A percentile compares a stretch with the other conserved stretches of the same genome.
phyloP scores from a whole-genome alignment of 2,329 filamentous ascomycete genomes.

The Talaromyces albobiverticillius region DNA sequence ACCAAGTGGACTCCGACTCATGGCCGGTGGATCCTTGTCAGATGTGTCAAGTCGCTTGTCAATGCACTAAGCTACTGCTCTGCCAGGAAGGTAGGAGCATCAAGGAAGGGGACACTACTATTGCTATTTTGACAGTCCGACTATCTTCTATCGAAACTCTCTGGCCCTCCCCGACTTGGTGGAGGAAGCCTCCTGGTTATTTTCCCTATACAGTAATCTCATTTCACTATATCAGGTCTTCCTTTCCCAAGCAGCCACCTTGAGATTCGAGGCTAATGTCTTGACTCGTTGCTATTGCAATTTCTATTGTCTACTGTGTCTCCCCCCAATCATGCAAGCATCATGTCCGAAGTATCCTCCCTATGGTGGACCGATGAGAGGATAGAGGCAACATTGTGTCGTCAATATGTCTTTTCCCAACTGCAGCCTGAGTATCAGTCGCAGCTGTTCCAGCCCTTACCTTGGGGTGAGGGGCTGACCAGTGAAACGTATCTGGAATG shows the following conservation, averaged over 20 bases:
- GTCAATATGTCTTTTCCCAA: constrained; percentile 38
- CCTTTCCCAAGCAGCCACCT: not conserved
- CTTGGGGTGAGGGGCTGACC: constrained; percentile 45
- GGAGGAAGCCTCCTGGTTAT: no score
- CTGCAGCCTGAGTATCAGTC: constrained; percentile 35
- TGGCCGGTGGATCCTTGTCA: constrained; percentile 6
- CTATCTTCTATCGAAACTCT: not conserved
- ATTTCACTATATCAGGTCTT: not conserved
- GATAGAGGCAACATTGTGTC: constrained; percentile 41
- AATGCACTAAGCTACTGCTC: not conserved
- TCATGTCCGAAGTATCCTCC: constrained; percentile 31
- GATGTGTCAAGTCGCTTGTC: not conserved
- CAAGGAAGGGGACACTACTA: not conserved
- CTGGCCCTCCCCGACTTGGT: not conserved
- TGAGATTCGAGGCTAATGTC: not conserved
- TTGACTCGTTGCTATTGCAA: not conserved
- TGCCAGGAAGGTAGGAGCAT: no score
- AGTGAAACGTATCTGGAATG: constrained; percentile 59
- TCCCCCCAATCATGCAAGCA: constrained; percentile 16
- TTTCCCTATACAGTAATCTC: not conserved
- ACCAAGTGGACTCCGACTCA: not conserved
- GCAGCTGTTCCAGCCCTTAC: constrained; percentile 35
- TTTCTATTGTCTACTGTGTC: not conserved
- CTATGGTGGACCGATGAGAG: constrained; percentile 48
- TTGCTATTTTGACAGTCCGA: not conserved